Percentiles rank a stretch among this genome's conserved stretches.
phyloP scores from a whole-genome alignment of 352 stramenopile species.

The Stephanocyclus meneghinianus region DNA sequence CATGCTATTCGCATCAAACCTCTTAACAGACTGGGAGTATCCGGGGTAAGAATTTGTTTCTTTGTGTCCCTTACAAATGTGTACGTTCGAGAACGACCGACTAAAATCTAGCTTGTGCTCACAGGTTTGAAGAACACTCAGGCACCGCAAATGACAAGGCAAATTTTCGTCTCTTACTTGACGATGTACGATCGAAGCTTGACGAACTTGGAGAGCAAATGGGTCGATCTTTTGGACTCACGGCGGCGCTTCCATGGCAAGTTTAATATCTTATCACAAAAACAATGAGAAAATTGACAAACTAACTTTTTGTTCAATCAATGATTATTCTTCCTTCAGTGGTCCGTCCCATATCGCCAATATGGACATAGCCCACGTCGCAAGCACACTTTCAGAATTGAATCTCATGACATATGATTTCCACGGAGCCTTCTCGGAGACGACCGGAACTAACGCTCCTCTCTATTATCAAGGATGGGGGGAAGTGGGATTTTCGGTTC shows the following conservation, averaged over 20 bases:
- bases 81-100: not conserved
- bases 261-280: no score
- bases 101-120: no score
- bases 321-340: not conserved
- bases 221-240: conserved; percentile 46
- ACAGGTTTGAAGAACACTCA: conserved; percentile 29
- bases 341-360: conserved; percentile 41
- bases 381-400: conserved; percentile 30
- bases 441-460: conserved; percentile 39
- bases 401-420: conserved; percentile 59
- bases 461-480: conserved; percentile 47
- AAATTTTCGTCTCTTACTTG: conserved; percentile 41
- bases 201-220: conserved; percentile 33
- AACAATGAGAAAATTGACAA: no score
- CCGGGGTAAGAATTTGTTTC: conserved; percentile 18
- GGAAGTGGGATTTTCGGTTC: conserved; percentile 33
- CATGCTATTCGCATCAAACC: conserved; percentile 10
- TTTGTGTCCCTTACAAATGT: not conserved
- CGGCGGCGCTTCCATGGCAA: conserved; percentile 37
- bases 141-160: conserved; percentile 35
- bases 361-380: conserved; percentile 41
- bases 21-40: conserved; percentile 33
- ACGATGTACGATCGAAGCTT: conserved; percentile 33
- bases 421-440: conserved; percentile 32
- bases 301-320: no score